These are phyloP conservation scores for Yamadazyma diospyri DNA, from an alignment of 1,139 yeast species.

Conservation along the genomic window DNA sequence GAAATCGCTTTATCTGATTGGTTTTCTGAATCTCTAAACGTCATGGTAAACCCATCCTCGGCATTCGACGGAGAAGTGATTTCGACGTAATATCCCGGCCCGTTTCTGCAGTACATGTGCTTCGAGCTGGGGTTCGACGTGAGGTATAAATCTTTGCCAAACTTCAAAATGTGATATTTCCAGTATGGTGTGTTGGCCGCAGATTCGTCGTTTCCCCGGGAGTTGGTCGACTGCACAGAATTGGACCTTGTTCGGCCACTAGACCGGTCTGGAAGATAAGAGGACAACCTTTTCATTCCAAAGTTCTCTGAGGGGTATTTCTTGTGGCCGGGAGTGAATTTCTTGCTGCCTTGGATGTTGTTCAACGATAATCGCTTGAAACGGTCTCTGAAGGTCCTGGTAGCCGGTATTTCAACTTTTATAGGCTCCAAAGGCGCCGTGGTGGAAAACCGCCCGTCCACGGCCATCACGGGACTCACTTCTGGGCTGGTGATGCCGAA, in stretches of 20 bases:
- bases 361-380: constrained; percentile 16
- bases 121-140: constrained; percentile 58
- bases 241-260: no score
- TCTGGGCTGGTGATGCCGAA: background rate
- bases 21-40: constrained; percentile 29
- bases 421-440: constrained; percentile 5
- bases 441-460: constrained; percentile 1
- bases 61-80: constrained; percentile 14
- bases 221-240: background rate
- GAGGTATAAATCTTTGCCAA: constrained; percentile 49
- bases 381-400: constrained; percentile 4
- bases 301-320: constrained; percentile 9
- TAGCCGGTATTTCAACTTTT: background rate
- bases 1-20: constrained; percentile 18
- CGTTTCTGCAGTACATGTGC: constrained; percentile 53
- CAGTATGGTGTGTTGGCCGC: constrained; percentile 37
- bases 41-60: constrained; percentile 27
- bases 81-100: constrained; percentile 54
- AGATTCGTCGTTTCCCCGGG: background rate
- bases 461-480: background rate
- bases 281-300: constrained; percentile 1
- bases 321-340: constrained; percentile 11
- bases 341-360: constrained; percentile 7
- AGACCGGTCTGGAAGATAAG: background rate
- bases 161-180: constrained; percentile 56